A percentile compares a stretch with the other conserved stretches of the same genome.
Conservation (phyloP, 805 yeast genomes). For the Metschnikowia similis region DNA sequence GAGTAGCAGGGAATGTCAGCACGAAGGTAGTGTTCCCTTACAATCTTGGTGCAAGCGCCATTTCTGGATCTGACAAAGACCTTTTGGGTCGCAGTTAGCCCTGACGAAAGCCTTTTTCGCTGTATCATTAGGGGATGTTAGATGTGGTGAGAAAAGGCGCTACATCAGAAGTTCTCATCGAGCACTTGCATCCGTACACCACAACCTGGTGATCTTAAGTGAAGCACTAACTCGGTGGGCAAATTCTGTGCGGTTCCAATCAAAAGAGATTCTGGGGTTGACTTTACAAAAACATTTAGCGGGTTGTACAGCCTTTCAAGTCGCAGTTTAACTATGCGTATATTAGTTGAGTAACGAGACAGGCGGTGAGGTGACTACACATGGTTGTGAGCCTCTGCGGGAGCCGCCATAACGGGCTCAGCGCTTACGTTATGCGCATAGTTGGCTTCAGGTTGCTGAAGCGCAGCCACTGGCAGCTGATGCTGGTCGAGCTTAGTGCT, state of each 20-base stretch:
- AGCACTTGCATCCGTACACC: slow-evolving; percentile 3
- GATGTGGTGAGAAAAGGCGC: neutral
- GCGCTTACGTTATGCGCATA: neutral
- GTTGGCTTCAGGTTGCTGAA: neutral
- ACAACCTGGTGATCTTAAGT: neutral
- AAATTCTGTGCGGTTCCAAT: neutral
- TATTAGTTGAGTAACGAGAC: neutral
- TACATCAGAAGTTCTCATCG: neutral
- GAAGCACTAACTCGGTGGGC: neutral
- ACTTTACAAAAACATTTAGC: neutral
- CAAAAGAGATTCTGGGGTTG: neutral
- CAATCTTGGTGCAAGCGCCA: slow-evolving; percentile 87
- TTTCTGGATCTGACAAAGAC: slow-evolving; percentile 88
- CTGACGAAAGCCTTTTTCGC: slow-evolving; percentile 36
- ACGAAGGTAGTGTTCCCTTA: slow-evolving; percentile 90
- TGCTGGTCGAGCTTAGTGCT: neutral
- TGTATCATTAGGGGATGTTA: slow-evolving; percentile 12
- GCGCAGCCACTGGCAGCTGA: neutral
- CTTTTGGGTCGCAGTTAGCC: slow-evolving; percentile 69
- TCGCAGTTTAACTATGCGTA: neutral
- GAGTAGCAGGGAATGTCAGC: slow-evolving; percentile 92
- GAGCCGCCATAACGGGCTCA: neutral
- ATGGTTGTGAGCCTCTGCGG: neutral
- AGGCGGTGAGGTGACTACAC: neutral
- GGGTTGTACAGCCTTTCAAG: neutral